Evolutionary conservation across 2,329 filamentous ascomycete species (phyloP).

Genomic region (Polychaeton citri): DNA sequence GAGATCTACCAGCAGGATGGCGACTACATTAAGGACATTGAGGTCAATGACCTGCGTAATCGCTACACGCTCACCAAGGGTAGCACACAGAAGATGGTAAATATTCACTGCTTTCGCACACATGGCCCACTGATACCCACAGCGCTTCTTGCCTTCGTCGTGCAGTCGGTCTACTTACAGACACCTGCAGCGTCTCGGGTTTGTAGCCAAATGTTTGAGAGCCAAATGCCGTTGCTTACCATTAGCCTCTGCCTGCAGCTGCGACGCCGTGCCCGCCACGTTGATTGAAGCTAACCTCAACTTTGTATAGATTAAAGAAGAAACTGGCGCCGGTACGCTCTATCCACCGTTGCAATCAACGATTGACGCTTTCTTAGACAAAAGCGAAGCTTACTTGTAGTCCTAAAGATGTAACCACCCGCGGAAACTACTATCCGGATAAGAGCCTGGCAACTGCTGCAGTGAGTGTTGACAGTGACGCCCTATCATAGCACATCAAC

Average conservation of each 20-base stretch:
- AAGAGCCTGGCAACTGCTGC: conserved; percentile 92
- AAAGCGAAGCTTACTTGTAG: not conserved
- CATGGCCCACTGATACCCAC: conserved; percentile 47
- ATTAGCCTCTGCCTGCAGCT: conserved; percentile 24
- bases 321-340: conserved; percentile 99
- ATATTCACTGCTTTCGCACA: conserved; percentile 49
- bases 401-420: conserved; percentile 87
- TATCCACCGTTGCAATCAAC: conserved; percentile 32
- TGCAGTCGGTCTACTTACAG: conserved; percentile 40
- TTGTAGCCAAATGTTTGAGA: conserved; percentile 20
- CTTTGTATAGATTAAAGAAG: conserved; percentile 97
- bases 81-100: conserved; percentile 99
- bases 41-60: conserved; percentile 95
- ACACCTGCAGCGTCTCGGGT: conserved; percentile 24
- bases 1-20: conserved; percentile 89
- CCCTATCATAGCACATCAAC: not conserved
- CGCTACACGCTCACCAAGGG: conserved; percentile 95
- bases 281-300: conserved; percentile 81
- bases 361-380: conserved; percentile 19
- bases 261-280: conserved; percentile 41
- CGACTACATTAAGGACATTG: conserved; percentile 97
- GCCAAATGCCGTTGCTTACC: conserved; percentile 34
- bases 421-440: conserved; percentile 92
- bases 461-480: conserved; percentile 43
- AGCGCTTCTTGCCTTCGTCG: conserved; percentile 37